Evolutionary conservation across 805 yeast genomes (phyloP).

Genomic region (Wickerhamiella kazuoi): DNA sequence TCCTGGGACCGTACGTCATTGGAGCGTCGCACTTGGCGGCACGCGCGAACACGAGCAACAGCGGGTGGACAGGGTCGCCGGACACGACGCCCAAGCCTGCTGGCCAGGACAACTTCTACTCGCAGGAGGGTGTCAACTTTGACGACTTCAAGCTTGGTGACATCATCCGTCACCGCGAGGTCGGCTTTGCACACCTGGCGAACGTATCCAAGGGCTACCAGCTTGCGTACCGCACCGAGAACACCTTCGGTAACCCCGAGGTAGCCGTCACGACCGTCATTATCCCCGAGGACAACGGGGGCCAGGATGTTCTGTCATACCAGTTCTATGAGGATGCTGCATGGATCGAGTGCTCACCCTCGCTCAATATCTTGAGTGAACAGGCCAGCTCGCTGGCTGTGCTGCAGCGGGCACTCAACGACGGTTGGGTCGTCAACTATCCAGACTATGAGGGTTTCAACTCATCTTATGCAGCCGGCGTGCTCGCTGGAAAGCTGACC

Average conservation of each 20-base stretch:
- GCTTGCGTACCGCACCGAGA: slow-evolving; percentile 14
- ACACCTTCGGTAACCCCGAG: slow-evolving; percentile 15
- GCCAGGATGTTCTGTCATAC: slow-evolving; percentile 8
- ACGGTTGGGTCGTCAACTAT: slow-evolving; percentile 9
- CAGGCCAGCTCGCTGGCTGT: neutral
- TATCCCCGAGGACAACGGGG: slow-evolving; percentile 12
- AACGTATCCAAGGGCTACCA: slow-evolving; percentile 11
- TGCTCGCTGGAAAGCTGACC: slow-evolving; percentile 15
- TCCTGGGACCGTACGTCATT: neutral
- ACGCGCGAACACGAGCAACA: neutral
- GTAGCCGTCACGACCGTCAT: slow-evolving; percentile 18
- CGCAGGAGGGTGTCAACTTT: neutral
- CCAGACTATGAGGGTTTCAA: slow-evolving; percentile 17
- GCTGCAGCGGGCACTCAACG: neutral
- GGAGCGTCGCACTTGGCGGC: neutral
- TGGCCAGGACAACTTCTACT: neutral
- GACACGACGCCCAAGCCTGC: neutral
- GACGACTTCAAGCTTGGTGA: neutral
- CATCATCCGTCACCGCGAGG: slow-evolving; percentile 2
- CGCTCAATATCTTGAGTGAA: slow-evolving; percentile 7
- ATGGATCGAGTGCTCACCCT: slow-evolving; percentile 13
- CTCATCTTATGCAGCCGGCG: slow-evolving; percentile 13
- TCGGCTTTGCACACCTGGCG: neutral
- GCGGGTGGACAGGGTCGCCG: neutral
- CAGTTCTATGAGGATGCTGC: slow-evolving; percentile 14